Percentiles rank a stretch among this genome's conserved stretches.
Conservation (phyloP, 1,284 basidiomycete genomes). For the Amylostereum areolatum region DNA sequence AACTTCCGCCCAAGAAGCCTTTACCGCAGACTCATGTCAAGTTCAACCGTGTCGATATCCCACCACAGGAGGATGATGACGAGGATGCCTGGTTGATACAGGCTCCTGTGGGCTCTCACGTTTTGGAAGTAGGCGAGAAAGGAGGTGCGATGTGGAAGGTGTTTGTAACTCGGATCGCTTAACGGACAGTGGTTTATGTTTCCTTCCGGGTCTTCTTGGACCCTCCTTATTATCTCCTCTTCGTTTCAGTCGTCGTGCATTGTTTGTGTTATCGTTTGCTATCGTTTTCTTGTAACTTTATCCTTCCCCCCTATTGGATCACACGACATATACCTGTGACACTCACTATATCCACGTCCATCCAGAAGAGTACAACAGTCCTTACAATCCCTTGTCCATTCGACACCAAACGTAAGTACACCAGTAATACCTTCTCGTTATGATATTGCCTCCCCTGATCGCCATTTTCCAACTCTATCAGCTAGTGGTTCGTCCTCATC, state of each 20-base stretch:
- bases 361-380: too few species aligned
- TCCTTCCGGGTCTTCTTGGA: too few species aligned
- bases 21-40: slow-evolving; percentile 20
- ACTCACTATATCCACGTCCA: too few species aligned
- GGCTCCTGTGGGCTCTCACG: slow-evolving; percentile 45
- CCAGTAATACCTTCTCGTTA: background rate
- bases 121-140: slow-evolving; percentile 65
- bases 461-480: slow-evolving; percentile 16
- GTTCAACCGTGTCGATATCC: slow-evolving; percentile 25
- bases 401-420: background rate
- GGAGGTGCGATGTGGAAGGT: slow-evolving; percentile 62
- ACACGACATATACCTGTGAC: too few species aligned
- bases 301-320: too few species aligned
- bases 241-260: too few species aligned
- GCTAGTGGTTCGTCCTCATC: slow-evolving; percentile 25
- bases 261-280: background rate
- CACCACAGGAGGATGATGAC: slow-evolving; percentile 26
- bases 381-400: background rate
- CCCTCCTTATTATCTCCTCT: too few species aligned
- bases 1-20: slow-evolving; percentile 15
- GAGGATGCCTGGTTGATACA: slow-evolving; percentile 48
- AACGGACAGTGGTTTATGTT: too few species aligned
- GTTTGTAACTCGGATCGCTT: slow-evolving; percentile 29
- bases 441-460: slow-evolving; percentile 10
- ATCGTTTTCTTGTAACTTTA: too few species aligned